Evolutionary conservation across 2,329 filamentous ascomycete genomes (phyloP).

Genomic region (Biscogniauxia sp.): DNA sequence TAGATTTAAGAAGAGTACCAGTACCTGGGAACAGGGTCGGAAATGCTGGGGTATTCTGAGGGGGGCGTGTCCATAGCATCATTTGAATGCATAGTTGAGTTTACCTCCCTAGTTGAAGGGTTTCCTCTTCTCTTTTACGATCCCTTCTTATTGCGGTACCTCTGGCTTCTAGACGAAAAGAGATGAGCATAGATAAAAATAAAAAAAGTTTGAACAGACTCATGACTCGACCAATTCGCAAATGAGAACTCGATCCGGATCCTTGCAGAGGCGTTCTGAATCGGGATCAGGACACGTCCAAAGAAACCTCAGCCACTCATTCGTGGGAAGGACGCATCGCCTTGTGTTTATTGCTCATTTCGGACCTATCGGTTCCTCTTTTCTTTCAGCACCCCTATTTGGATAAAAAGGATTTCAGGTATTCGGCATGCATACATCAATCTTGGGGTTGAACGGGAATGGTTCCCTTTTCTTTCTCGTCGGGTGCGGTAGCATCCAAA

Average conservation of each 20-base stretch:
- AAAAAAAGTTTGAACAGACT: background rate
- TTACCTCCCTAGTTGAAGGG: background rate
- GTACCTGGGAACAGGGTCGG: background rate
- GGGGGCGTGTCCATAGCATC: background rate
- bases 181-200: no score
- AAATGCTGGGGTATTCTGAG: background rate
- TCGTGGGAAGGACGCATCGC: background rate
- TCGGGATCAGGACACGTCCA: background rate
- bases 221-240: background rate
- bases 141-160: background rate
- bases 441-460: background rate
- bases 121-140: background rate
- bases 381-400: background rate
- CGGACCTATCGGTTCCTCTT: background rate
- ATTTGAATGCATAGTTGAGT: background rate
- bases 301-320: background rate
- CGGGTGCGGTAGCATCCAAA: background rate
- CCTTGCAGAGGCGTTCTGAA: background rate
- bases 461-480: background rate
- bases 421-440: background rate
- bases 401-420: background rate
- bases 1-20: background rate
- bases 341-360: background rate
- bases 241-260: background rate
- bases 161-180: background rate